Conservation (phyloP, 1,284 basidiomycete species). For the Termitomyces sp. region DNA sequence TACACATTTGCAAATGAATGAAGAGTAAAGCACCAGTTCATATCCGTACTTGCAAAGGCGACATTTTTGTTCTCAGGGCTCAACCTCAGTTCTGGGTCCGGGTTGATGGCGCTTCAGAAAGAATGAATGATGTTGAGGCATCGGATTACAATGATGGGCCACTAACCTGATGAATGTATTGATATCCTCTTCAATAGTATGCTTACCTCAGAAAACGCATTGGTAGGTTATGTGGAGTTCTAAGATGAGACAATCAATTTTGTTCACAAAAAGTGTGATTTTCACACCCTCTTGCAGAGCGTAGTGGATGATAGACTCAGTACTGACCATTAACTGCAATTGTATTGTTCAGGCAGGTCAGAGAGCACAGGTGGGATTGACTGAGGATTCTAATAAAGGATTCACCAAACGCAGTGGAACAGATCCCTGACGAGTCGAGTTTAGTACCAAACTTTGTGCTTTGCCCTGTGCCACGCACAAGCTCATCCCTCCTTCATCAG, state of each 20-base stretch:
- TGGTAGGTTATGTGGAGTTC: conserved; percentile 93
- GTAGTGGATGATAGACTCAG: conserved; percentile 83
- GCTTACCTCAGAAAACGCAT: conserved; percentile 98
- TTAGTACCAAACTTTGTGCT: no score
- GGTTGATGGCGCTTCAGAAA: conserved; percentile 69
- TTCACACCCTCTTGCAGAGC: conserved; percentile 85
- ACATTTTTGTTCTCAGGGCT: conserved; percentile 97
- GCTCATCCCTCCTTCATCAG: no score
- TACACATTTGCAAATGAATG: conserved; percentile 96
- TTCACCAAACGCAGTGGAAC: no score
- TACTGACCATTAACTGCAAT: conserved; percentile 79
- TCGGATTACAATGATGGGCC: background rate
- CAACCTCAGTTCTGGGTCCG: conserved; percentile 81
- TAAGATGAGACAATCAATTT: conserved; percentile 95
- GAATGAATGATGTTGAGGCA: background rate
- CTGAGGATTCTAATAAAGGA: no score
- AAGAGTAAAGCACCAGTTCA: conserved; percentile 97
- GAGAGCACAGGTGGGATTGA: conserved; percentile 8
- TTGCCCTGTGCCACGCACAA: no score
- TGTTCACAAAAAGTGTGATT: conserved; percentile 96
- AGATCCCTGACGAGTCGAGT: no score
- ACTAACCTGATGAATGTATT: conserved; percentile 87
- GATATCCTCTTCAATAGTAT: conserved; percentile 98
- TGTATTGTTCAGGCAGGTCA: conserved; percentile 8
- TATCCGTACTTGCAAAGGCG: conserved; percentile 94